Conservation (phyloP, 1,139 yeast genomes). For the Debaryomyces nepalensis region DNA sequence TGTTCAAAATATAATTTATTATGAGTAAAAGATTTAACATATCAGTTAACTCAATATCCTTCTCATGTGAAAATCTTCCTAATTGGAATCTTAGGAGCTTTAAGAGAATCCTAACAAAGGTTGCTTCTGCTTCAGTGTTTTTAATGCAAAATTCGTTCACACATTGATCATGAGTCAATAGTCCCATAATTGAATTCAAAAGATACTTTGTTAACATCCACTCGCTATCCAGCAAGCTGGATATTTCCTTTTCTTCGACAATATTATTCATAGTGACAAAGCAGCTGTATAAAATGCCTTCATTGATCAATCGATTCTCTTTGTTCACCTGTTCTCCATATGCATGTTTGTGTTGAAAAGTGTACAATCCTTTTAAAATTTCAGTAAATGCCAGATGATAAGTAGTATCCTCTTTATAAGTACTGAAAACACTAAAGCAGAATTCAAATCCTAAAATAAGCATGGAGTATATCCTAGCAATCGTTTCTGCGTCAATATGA, state of each 20-base stretch:
- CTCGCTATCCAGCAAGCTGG: conserved; percentile 8
- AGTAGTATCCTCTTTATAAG: conserved; percentile 9
- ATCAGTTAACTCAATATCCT: conserved; percentile 17
- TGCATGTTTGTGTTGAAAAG: conserved; percentile 30
- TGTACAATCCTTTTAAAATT: conserved; percentile 33
- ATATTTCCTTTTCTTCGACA: not conserved
- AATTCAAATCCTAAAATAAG: conserved; percentile 12
- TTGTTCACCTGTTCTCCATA: conserved; percentile 13
- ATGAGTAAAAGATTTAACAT: conserved; percentile 18
- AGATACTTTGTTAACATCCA: conserved; percentile 22
- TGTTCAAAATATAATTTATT: conserved; percentile 15
- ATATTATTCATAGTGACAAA: conserved; percentile 10
- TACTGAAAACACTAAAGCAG: conserved; percentile 11
- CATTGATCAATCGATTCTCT: conserved; percentile 12
- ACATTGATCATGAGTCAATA: conserved; percentile 17
- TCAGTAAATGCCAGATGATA: conserved; percentile 28
- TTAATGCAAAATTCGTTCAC: not conserved
- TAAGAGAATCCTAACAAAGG: conserved; percentile 15
- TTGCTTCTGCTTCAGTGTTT: conserved; percentile 6
- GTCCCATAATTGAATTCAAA: conserved; percentile 23
- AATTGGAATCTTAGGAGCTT: conserved; percentile 16
- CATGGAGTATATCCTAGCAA: conserved; percentile 7
- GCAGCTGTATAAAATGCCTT: conserved; percentile 9
- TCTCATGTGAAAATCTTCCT: conserved; percentile 5
- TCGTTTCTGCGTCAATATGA: conserved; percentile 10